phyloP scores from a whole-genome alignment of 345 rosid species.

The Microcos paniculata region DNA sequence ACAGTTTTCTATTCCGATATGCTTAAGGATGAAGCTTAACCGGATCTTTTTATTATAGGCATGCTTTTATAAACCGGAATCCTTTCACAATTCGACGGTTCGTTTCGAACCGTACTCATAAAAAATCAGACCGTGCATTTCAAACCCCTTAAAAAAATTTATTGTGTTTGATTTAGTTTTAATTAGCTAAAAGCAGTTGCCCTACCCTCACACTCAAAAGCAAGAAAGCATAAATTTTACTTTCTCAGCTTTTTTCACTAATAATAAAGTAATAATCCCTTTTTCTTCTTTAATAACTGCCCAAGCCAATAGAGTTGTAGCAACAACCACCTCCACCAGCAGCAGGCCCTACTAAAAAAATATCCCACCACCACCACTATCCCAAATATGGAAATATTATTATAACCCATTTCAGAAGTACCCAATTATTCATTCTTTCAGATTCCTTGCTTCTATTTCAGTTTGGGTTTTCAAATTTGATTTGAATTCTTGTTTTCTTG shows the following conservation, averaged over 20 bases:
- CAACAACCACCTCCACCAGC: neutral
- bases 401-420: neutral
- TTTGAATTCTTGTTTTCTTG: neutral
- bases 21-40: no score
- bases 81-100: no score
- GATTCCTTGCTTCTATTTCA: neutral
- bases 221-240: neutral
- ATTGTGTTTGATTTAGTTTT: no score
- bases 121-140: no score
- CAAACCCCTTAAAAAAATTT: neutral
- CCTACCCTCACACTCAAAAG: neutral
- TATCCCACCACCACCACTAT: neutral
- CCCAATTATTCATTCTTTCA: neutral
- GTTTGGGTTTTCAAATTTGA: neutral
- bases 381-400: neutral
- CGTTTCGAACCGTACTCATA: no score
- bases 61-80: no score
- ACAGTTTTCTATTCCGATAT: no score
- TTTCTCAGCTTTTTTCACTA: neutral
- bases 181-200: neutral
- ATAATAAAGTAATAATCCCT: neutral
- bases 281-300: neutral
- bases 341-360: neutral
- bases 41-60: no score
- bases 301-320: slow-evolving; percentile 5